Base-by-base conservation (phyloP, 352 stramenopile species). In the Saprolegnia parasitica region DNA sequence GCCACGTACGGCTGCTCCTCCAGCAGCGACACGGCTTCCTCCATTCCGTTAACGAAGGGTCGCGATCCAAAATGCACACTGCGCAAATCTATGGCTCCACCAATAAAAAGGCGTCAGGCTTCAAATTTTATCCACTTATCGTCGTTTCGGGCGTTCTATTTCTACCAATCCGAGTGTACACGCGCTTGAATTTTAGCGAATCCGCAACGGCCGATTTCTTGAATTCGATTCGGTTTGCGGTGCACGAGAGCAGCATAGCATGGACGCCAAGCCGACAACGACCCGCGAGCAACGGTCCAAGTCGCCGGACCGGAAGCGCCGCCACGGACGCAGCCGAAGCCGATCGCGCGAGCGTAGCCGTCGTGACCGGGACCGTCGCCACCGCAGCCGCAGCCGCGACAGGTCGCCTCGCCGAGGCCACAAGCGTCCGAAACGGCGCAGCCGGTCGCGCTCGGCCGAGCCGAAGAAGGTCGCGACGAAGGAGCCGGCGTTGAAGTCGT, bases 1-100 rank as follows among this genome's bases (percentile, higher is more conserved):
- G 40, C 32, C 21, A 56, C 46, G 56, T 67, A 67, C n/a, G 24
- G 60, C 32, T 56, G 60, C 32, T 56, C 60, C n/a, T 56, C 60
- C 10, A 67, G 42, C 35, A 49, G 52, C 11, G n/a, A 24, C 35
- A 24, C 52, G 11, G 24, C 52, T 60, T 60, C 52, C 24, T 60
- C 52, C 52, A 60, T 60, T n/a, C n/a, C n/a, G n/a, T n/a, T n/a
- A 2, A 8, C 8, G 29, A 35, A 35, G 29, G 29, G 29, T 4
- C 42, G 11, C 42, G 42, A n/a, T n/a, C 13, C 42, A 15, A 49
- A 49, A 49, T 15, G 42, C 18, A 3, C 13, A 49, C 10, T 49
- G 42, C 4, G 42, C 3, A n/a, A 49, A n/a, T n/a, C 18, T 10
- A 11, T 49, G 18, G 18, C 11, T 49, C 18, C 42, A n/a, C 13